Conservation (phyloP, 176 grass and related monocot genomes). For the Carex kokanica region DNA sequence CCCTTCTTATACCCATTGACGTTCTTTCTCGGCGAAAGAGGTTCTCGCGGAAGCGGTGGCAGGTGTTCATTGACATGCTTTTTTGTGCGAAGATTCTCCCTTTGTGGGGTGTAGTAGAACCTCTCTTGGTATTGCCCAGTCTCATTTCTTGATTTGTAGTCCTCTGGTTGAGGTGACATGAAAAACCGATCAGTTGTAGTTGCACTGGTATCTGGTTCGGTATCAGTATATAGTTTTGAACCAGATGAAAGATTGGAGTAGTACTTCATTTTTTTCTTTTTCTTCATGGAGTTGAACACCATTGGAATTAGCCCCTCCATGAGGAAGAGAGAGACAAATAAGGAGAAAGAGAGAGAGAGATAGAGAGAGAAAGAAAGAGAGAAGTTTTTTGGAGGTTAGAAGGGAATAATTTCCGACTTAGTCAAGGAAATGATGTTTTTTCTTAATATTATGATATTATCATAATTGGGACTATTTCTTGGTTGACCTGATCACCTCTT, state of each 20-base stretch:
- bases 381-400: background rate
- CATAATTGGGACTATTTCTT: background rate
- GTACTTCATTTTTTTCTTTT: constrained; percentile 44
- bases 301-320: constrained; percentile 56
- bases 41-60: constrained; percentile 22
- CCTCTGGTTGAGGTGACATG: constrained; percentile 37
- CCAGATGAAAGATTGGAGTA: constrained; percentile 44
- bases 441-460: background rate
- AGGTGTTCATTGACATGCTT: background rate
- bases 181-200: constrained; percentile 17
- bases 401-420: background rate
- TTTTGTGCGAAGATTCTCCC: background rate
- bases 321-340: background rate
- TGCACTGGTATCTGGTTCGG: background rate
- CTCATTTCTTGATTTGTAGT: background rate
- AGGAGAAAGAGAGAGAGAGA: background rate
- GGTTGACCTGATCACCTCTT: background rate
- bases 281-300: constrained; percentile 47
- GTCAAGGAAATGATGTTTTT: background rate
- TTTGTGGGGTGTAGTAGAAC: constrained; percentile 6
- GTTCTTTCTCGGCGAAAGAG: constrained; percentile 22
- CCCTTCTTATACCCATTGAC: background rate
- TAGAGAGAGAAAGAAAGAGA: background rate
- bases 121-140: background rate
- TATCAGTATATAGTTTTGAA: background rate